Evolutionary conservation across 257 asterid genomes (phyloP), one percentile per base, ranked within the genome.

Genomic region (Capsicum pubescens): DNA sequence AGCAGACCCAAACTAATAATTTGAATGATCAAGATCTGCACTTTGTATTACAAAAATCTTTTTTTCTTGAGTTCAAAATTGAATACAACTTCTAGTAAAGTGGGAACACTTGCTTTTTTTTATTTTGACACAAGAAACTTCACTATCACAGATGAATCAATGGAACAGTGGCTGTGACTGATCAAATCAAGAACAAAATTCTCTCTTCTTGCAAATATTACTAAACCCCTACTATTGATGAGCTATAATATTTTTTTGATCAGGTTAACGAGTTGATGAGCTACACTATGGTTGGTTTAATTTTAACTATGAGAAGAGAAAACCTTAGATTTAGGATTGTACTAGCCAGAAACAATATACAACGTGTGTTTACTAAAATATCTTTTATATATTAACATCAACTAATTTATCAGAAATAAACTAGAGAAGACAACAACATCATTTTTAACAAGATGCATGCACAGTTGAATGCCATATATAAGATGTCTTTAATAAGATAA

Each of bases 391-490:
- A 55, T 58, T 54, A 54, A 54, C 64, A 13, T 54, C 54, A 77
- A 56, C 52, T 77, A 54, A 13, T 54, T 21, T 54, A 14, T 77
- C 50, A 54, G 82, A 55, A 77, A 77, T 32, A 35, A 14, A 52
- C 13, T 21, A 76, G 46, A 77, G 82, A 55, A 55, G 64, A 52
- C 76, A 68, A 67, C 1, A 36, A 68, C 14, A 36, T 68, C 14
- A 68, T 68, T 36, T 36, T 11, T 15, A 36, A 36, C 76, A 32
- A 32, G 52, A 68, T 39, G 77, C 77, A 7, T 15, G 6, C 8
- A 68, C 21, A 15, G 26, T 54, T 17, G 39, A 68, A 68, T 36
- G 52, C 81, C 81, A 76, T 76, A 76, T 61, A 76, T 52, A 76
- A 76, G 81, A 54, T 14, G 26, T 76, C n/a, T 26, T 21, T 76